Evolutionary conservation across 139 green algal species (phyloP), one percentile per base, ranked within the genome.

Genomic region (Asterochloris sp.): DNA sequence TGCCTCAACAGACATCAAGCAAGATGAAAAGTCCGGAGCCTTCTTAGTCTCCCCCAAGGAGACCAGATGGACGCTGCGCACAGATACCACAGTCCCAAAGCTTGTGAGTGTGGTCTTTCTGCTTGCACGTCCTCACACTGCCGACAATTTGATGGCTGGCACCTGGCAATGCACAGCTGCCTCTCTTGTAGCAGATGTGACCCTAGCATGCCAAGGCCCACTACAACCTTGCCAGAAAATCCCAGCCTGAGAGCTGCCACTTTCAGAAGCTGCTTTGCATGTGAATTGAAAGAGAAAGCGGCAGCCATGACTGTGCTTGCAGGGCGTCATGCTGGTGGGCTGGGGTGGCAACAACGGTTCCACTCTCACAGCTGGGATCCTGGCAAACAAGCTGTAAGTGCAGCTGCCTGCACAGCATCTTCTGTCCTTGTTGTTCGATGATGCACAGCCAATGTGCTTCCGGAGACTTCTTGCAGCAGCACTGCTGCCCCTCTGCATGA

Each of bases 261-360:
- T 54, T 54, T 54, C 8, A 10, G 8, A 21, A 71, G 66, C 66
- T 26, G 66, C 66, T 71, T 54, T 76, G 24, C 69, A 9, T 76
- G 14, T 62, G 69, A 2, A 19, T 24, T 24, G 16, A 76, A 54
- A 6, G 16, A 54, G 1, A 54, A 10, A 15, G 10, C 69, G 61
- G 23, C 16, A 24, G n/a, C 24, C 69, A 15, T 76, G 24, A 54
- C 2, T 76, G 69, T 81, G 38, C 64, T 76, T 60, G 54, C 84
- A 68, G 93, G 98, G 96, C 14, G 92, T 99, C 8, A 99, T 99
- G 97, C 93, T 99, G 0, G 97, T 99, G 11, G 97, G 97, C 64
- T 96, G 92, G 90, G 97, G 97, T 62, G 97, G 97, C 68, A 99
- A 99, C 90, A 99, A 99, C 85, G 97, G 97, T 26, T 95, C 94